Percentiles rank a stretch among this genome's conserved stretches.
phyloP scores from a whole-genome alignment of 2,329 filamentous ascomycete genomes.

The Epicoccum nigrum region DNA sequence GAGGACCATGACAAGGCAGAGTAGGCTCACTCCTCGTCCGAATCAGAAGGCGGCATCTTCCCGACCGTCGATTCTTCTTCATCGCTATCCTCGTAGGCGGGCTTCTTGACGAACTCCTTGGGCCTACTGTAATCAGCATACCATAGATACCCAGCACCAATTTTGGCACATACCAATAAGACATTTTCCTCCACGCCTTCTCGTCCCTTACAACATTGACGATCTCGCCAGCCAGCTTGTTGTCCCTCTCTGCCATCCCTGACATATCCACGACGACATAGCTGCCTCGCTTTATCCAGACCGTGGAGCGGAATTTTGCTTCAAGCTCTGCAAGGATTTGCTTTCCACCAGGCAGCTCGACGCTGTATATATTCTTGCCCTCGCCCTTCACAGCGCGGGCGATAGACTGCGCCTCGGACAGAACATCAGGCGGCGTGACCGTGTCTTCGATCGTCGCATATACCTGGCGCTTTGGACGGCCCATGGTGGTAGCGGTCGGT shows the following conservation, averaged over 20 bases:
- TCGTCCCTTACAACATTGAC: constrained; percentile 92
- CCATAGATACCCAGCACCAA: constrained; percentile 7
- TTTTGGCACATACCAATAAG: constrained; percentile 69
- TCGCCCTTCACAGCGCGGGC: constrained; percentile 81
- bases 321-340: constrained; percentile 80
- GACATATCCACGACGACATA: constrained; percentile 82
- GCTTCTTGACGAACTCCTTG: constrained; percentile 73
- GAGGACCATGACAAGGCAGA: constrained; percentile 42
- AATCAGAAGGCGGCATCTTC: constrained; percentile 83
- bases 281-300: constrained; percentile 90
- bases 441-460: constrained; percentile 78
- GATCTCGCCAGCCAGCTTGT: constrained; percentile 86
- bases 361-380: constrained; percentile 87
- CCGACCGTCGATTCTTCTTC: constrained; percentile 81
- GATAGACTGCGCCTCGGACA: constrained; percentile 64
- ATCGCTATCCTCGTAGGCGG: constrained; percentile 68
- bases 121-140: constrained; percentile 59
- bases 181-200: constrained; percentile 86
- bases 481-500: constrained; percentile 58
- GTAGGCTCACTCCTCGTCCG: constrained; percentile 64
- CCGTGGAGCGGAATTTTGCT: constrained; percentile 83
- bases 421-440: constrained; percentile 62
- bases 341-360: constrained; percentile 69
- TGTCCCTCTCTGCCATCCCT: constrained; percentile 68
- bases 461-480: constrained; percentile 75